phyloP scores from a whole-genome alignment of 306 rosid species.

The Trifolium repens region DNA sequence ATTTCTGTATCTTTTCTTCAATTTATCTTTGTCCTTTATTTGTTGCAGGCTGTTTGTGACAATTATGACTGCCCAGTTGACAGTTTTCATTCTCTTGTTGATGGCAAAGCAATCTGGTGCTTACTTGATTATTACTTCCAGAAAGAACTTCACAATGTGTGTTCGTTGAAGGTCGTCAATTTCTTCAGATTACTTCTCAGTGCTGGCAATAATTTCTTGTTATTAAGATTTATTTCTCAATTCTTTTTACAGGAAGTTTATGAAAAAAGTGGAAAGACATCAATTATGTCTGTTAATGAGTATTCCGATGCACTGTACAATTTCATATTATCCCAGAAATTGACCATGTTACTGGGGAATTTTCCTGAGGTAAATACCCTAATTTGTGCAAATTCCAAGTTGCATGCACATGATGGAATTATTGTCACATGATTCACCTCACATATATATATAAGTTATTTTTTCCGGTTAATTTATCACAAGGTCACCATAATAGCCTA shows the following conservation, averaged over 20 bases:
- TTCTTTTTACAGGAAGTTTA: conserved; percentile 60
- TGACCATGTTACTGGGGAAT: conserved; percentile 74
- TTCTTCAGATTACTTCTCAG: conserved; percentile 32
- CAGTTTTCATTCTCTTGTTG: conserved; percentile 69
- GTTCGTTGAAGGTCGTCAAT: conserved; percentile 68
- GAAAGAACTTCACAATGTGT: conserved; percentile 70
- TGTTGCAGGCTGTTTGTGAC: conserved; percentile 77
- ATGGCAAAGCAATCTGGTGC: conserved; percentile 99
- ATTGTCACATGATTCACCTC: background rate
- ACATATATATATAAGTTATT: too few relatives aligned
- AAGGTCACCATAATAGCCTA: too few relatives aligned
- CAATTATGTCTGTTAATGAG: conserved; percentile 67
- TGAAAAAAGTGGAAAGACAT: conserved; percentile 54
- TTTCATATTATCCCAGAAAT: conserved; percentile 81
- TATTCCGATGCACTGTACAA: conserved; percentile 87
- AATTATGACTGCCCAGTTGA: conserved; percentile 64
- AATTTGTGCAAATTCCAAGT: conserved; percentile 8
- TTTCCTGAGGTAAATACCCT: conserved; percentile 82
- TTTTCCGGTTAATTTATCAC: too few relatives aligned
- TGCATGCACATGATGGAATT: conserved; percentile 24
- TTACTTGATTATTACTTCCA: conserved; percentile 87
- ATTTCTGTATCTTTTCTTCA: conserved; percentile 12
- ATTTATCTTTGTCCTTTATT: conserved; percentile 19
- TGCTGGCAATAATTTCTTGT: conserved; percentile 20
- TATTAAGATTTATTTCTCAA: conserved; percentile 23